Percentiles rank a stretch among this genome's conserved stretches.
These are phyloP conservation scores for Rhizophagus clarus DNA, from an alignment of 192 early-diverging fungal species.

Conservation along the genomic window DNA sequence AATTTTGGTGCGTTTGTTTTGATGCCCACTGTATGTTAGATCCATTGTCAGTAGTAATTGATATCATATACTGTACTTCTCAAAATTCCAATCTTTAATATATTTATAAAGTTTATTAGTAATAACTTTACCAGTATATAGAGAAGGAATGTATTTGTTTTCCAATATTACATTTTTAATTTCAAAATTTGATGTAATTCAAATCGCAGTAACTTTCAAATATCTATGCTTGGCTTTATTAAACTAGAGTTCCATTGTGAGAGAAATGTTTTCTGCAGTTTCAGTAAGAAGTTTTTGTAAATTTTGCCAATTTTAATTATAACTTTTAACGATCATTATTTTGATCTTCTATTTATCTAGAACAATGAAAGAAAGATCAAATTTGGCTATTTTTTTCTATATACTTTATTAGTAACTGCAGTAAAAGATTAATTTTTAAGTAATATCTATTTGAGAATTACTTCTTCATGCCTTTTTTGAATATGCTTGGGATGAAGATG, in stretches of 20 bases:
- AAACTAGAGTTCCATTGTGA: background rate
- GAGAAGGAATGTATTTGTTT: background rate
- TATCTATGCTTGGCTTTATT: constrained; percentile 4
- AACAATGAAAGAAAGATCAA: background rate
- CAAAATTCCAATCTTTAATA: background rate
- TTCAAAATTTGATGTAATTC: constrained; percentile 8
- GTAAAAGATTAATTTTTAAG: background rate
- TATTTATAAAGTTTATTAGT: background rate
- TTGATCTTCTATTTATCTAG: background rate
- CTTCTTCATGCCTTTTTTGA: background rate
- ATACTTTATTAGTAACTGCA: background rate
- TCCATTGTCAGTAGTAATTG: constrained; percentile 7
- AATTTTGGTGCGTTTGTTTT: too few relatives aligned
- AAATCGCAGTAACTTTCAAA: background rate
- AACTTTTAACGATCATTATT: constrained; percentile 10
- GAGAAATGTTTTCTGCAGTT: background rate
- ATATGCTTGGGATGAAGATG: background rate
- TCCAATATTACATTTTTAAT: background rate
- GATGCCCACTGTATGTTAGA: too few relatives aligned
- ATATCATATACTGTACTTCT: background rate
- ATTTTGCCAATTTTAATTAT: background rate
- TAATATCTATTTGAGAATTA: background rate
- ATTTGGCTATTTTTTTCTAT: constrained; percentile 4
- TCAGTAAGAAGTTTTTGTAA: background rate
- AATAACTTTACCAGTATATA: background rate